Evolutionary conservation across 75 land plant genomes (phyloP).

Genomic region (Adiantum capillusveneris): DNA sequence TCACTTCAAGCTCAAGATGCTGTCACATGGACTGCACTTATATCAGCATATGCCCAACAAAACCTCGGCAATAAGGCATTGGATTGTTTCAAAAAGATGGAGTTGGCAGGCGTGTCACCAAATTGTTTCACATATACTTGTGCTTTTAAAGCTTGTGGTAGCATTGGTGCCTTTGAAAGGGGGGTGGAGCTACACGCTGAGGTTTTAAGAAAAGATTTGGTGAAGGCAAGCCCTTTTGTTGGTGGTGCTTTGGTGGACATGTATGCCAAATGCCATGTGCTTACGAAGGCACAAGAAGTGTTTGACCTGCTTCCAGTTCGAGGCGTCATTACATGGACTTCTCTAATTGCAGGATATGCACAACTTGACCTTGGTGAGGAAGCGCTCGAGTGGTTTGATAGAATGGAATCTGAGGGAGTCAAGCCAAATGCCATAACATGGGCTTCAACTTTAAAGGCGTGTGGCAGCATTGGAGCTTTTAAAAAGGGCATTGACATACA

Average conservation of each 20-base stretch:
- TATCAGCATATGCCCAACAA: constrained; percentile 47
- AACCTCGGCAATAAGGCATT: constrained; percentile 20
- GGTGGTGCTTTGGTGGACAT: constrained; percentile 1
- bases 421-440: constrained; percentile 44
- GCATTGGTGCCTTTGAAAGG: not conserved
- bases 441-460: constrained; percentile 42
- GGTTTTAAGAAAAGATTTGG: not conserved
- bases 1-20: constrained; percentile 34
- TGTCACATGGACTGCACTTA: constrained; percentile 50
- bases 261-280: not conserved
- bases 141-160: not conserved
- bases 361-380: not conserved
- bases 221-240: not conserved
- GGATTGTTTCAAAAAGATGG: constrained; percentile 21
- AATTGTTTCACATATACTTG: constrained; percentile 12
- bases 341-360: not conserved
- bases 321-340: not conserved
- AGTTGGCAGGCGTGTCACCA: constrained; percentile 14
- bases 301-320: not conserved
- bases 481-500: constrained; percentile 15
- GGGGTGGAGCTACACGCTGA: not conserved
- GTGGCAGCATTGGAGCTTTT: constrained; percentile 16
- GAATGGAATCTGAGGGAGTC: constrained; percentile 18
- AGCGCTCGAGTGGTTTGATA: constrained; percentile 24
- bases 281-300: not conserved